Evolutionary conservation across 1,284 basidiomycete genomes (phyloP), one percentile per base, ranked within the genome.

Genomic region (Cryptococcus deneoformans): DNA sequence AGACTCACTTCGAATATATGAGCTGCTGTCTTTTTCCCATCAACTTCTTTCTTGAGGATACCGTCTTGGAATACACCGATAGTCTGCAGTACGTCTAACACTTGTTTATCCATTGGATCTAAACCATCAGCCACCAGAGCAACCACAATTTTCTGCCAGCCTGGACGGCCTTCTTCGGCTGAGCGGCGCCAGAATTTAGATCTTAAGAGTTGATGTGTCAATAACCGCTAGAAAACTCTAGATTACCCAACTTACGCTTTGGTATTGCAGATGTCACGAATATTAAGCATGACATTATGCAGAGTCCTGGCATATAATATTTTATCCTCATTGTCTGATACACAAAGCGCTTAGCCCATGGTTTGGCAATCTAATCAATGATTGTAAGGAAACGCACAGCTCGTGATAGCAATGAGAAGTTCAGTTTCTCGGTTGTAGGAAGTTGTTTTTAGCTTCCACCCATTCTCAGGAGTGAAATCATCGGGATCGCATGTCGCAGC

Each of bases 191-290:
- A 97, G 80, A 91, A 98, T 76, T 95, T 95, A 61, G 91, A 94
- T 11, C 70, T 72, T 45, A 20, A n/a, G 12, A 12, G 34, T 5
- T 24, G 6, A 36, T 38, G 16, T 20, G 34, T 39, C 29, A 29
- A 46, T 36, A 16, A 45, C 24, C 3, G 39, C 35, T n/a, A 49
- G 24, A 20, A 29, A 40, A 40, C 16, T 34, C 29, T 6, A 42
- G 46, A 24, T 9, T 16, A 56, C 24, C 16, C 24, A 54, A 44
- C 68, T 53, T 36, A 67, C 69, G 76, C 86, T 76, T 94, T 95
- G 50, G 91, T 93, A 80, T 92, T 94, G 85, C 92, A 96, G 64
- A 98, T 98, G 70, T 98, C 94, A 66, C 94, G 89, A 64, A 99
- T 95, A 78, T 99, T 99, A 66, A 94, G 79, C 93, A 98, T 97